Evolutionary conservation across 768 basidiomycete genomes (phyloP), one percentile per base, ranked within the genome.

Genomic region (Trametes sanguinea): DNA sequence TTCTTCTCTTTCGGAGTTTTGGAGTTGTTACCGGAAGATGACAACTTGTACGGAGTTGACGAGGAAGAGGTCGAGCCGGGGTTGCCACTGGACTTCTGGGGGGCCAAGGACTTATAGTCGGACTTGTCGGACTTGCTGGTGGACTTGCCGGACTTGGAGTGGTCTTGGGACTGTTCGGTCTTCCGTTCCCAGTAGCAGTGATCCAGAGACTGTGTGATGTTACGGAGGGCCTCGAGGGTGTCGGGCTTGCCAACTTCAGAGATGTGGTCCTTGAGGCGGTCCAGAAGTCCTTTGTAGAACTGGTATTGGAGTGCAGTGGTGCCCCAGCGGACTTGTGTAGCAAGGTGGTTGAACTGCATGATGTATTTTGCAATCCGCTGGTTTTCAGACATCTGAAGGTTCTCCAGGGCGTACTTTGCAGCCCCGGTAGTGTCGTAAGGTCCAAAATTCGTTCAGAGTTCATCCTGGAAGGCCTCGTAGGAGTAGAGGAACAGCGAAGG

Each of bases 111-210:
- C 35, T 39, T 51, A n/a, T 51, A 7, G 14, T 6, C n/a, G 6
- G 51, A 37, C 51, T 51, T 51, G 32, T 39, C 32, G 3, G 32
- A 52, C 14, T 22, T 22, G 22, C 22, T 22, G 22, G 22, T 22
- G 22, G 22, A 22, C 1, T 22, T 22, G 22, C 1, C 1, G 22
- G 22, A 22, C 1, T 22, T 22, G 22, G 22, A 22, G 22, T 22
- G 22, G 22, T 47, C 22, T 7, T 29, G 22, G 14, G 39, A 8
- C 37, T 48, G 53, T 42, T 61, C 22, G 2, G 40, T 29, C 44
- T 66, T 57, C 6, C 32, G 46, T 37, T 68, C 51, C 67, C 61
- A 70, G 35, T 70, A 67, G 17, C 48, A 40, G 1, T 30, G n/a
- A 27, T 69, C 61, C 33, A 51, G 35, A 2, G 51, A 51, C 22